Conservation (phyloP, 2,329 filamentous ascomycete species). For the Zasmidium cellare region DNA sequence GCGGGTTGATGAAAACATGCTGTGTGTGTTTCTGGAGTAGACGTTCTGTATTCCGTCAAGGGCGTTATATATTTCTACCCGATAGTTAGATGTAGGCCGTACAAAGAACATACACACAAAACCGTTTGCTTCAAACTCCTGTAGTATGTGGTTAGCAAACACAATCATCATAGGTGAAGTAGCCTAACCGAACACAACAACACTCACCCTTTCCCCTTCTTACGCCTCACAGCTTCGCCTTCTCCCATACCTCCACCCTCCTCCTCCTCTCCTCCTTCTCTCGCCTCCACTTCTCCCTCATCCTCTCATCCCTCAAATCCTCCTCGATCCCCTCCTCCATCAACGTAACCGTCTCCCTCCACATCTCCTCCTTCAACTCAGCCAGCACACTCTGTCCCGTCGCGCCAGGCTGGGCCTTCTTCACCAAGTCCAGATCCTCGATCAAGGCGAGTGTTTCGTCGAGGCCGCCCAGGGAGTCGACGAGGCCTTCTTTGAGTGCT, state of each 20-base stretch:
- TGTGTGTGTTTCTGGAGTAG: not conserved
- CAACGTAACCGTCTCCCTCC: constrained; percentile 62
- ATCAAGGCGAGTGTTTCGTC: constrained; percentile 65
- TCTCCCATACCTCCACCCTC: constrained; percentile 31
- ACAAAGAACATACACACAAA: not conserved
- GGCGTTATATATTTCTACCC: too few relatives aligned
- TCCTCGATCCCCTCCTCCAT: constrained; percentile 55
- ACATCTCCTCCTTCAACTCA: constrained; percentile 73
- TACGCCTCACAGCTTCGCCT: constrained; percentile 28
- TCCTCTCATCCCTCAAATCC: constrained; percentile 48
- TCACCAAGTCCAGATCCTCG: constrained; percentile 57
- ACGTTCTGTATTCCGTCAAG: not conserved
- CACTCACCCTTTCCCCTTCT: not conserved
- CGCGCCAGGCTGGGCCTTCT: constrained; percentile 51
- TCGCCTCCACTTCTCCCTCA: constrained; percentile 45
- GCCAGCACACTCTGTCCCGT: constrained; percentile 66
- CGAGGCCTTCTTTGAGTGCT: constrained; percentile 65
- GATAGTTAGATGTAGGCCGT: too few relatives aligned
- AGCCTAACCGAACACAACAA: not conserved
- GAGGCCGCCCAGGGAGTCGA: constrained; percentile 66
- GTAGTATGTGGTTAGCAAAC: too few relatives aligned
- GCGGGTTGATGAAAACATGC: too few relatives aligned
- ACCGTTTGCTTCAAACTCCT: too few relatives aligned
- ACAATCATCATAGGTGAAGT: too few relatives aligned
- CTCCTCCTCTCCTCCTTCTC: constrained; percentile 20